Conservation (phyloP, 345 rosid species). For the Ailanthus altissimus region DNA sequence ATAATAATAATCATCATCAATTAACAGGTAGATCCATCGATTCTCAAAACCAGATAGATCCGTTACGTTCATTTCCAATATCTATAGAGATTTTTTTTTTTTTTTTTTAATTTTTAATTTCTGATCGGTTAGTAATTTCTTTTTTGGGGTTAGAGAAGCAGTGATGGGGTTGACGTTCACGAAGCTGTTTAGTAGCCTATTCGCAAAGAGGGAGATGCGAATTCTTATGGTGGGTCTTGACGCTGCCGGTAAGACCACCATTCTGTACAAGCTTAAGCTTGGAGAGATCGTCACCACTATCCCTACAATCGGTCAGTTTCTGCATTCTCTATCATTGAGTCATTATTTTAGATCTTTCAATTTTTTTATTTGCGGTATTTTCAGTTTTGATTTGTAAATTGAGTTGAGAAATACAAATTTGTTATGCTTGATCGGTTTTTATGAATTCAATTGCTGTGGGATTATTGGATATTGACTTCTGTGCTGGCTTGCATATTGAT, state of each 20-base stretch:
- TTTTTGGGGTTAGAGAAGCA: constrained; percentile 18
- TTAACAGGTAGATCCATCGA: neutral
- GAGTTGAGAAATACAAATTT: neutral
- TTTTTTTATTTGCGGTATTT: neutral
- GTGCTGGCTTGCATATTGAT: neutral
- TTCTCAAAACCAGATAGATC: neutral
- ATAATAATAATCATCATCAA: neutral
- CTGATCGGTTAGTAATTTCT: neutral
- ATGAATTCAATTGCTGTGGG: neutral
- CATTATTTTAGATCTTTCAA: neutral
- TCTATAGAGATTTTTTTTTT: neutral
- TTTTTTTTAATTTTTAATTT: too few relatives aligned
- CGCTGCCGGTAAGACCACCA: too few relatives aligned
- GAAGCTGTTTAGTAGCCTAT: constrained; percentile 71
- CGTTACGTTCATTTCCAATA: neutral
- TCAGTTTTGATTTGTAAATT: neutral
- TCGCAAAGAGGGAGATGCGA: constrained; percentile 80
- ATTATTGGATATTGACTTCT: neutral
- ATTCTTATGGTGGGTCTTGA: constrained; percentile 93
- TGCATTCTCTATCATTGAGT: neutral
- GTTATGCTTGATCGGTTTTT: neutral
- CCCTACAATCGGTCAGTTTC: constrained; percentile 69
- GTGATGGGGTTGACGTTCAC: constrained; percentile 62
- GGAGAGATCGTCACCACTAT: constrained; percentile 85
- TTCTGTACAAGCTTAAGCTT: constrained; percentile 82